Percentiles rank a stretch among this genome's conserved stretches.
Conservation (phyloP, 1,284 basidiomycete species). For the Erythrobasidium hasegawianum region DNA sequence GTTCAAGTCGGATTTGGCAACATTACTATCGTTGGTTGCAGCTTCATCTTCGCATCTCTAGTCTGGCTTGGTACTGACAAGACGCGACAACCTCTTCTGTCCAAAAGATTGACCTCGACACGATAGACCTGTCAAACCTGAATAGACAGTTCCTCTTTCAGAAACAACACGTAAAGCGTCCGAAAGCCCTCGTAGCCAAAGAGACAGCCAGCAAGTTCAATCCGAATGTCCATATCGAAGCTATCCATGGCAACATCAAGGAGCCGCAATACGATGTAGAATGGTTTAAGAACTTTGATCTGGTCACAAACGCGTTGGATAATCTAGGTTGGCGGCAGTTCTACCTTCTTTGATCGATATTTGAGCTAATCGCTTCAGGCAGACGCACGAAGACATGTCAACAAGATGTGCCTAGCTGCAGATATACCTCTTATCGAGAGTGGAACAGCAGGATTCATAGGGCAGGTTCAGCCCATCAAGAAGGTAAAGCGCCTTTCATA, state of each 20-base stretch:
- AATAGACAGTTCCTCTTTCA: slow-evolving; percentile 97
- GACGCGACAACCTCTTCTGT: not conserved
- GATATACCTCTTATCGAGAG: slow-evolving; percentile 89
- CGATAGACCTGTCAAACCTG: slow-evolving; percentile 96
- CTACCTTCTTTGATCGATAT: no score
- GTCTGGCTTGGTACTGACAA: not conserved
- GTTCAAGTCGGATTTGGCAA: slow-evolving; percentile 87
- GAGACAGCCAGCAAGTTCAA: slow-evolving; percentile 87
- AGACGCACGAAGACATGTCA: slow-evolving; percentile 88
- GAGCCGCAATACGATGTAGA: slow-evolving; percentile 82
- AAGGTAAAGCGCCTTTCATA: slow-evolving; percentile 50
- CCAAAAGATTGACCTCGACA: slow-evolving; percentile 83
- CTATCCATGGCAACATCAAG: slow-evolving; percentile 94
- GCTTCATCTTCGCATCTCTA: not conserved
- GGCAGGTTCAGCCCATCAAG: slow-evolving; percentile 60
- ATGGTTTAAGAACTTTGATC: slow-evolving; percentile 86
- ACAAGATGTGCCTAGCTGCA: slow-evolving; percentile 93
- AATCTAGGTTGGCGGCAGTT: slow-evolving; percentile 71
- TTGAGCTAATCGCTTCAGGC: not conserved
- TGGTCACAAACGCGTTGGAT: slow-evolving; percentile 94
- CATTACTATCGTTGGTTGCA: slow-evolving; percentile 61
- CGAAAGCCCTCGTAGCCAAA: slow-evolving; percentile 88
- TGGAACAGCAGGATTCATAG: slow-evolving; percentile 92
- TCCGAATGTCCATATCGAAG: slow-evolving; percentile 78
- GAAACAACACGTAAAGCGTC: slow-evolving; percentile 95